Percentiles rank a stretch among this genome's conserved stretches.
phyloP scores from a whole-genome alignment of 2,329 filamentous ascomycete genomes.

The Ophiostoma ips region DNA sequence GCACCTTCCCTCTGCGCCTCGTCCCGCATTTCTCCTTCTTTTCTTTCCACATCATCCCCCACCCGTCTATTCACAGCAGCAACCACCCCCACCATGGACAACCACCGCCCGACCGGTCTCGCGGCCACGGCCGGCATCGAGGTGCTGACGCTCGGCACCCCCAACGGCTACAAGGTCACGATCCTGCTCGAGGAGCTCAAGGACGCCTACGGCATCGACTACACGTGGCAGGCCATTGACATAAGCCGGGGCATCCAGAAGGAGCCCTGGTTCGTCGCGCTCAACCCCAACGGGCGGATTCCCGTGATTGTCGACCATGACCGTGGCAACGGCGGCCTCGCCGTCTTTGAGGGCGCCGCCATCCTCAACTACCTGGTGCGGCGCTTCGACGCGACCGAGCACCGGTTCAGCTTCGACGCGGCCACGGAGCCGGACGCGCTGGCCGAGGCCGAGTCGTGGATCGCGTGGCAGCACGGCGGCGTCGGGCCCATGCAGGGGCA shows the following conservation, averaged over 20 bases:
- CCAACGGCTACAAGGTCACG: slow-evolving; percentile 33
- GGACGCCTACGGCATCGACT: slow-evolving; percentile 47
- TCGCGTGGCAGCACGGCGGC: slow-evolving; percentile 61
- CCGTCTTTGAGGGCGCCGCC: slow-evolving; percentile 60
- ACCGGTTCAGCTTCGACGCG: slow-evolving; percentile 16
- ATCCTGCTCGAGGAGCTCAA: slow-evolving; percentile 54
- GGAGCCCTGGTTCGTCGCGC: slow-evolving; percentile 49
- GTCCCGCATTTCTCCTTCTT: too few relatives aligned
- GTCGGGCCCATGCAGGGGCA: slow-evolving; percentile 61
- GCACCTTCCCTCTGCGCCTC: too few relatives aligned
- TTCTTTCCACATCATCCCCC: too few relatives aligned
- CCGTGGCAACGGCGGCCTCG: slow-evolving; percentile 38
- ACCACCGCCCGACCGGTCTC: slow-evolving; percentile 34
- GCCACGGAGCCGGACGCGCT: slow-evolving; percentile 19
- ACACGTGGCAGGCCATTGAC: slow-evolving; percentile 44
- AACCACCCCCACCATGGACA: not conserved
- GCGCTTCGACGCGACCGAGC: slow-evolving; percentile 25
- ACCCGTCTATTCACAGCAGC: not conserved
- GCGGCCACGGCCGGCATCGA: slow-evolving; percentile 51
- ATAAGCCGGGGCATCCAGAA: slow-evolving; percentile 51
- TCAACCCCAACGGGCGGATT: slow-evolving; percentile 52
- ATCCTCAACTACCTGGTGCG: slow-evolving; percentile 45
- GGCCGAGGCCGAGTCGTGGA: slow-evolving; percentile 42
- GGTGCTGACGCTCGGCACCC: slow-evolving; percentile 40
- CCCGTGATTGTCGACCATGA: slow-evolving; percentile 55